These are phyloP conservation scores for Dryas octopetala DNA, from an alignment of 306 rosid species.

Conservation along the genomic window DNA sequence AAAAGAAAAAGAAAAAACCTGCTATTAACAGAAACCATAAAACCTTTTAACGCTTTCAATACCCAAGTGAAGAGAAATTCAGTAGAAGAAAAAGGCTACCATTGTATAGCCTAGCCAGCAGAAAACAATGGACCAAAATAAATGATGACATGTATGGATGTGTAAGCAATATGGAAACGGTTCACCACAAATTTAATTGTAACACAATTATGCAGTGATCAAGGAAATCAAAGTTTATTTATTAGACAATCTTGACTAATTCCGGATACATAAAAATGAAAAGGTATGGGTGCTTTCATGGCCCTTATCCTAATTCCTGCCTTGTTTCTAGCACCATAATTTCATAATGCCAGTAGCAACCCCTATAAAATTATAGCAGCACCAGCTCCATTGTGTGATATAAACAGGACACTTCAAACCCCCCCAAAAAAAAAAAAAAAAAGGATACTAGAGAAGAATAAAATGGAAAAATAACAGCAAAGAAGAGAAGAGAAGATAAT, in stretches of 20 bases:
- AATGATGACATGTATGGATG: neutral
- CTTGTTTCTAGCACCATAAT: conserved; percentile 15
- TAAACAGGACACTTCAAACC: conserved; percentile 28
- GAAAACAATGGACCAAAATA: neutral
- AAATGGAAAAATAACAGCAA: conserved; percentile 17
- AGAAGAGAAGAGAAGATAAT: conserved; percentile 24
- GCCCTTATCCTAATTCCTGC: conserved; percentile 14
- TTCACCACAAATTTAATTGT: neutral
- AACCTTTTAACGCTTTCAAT: too few relatives aligned
- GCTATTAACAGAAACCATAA: neutral
- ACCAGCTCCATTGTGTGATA: conserved; percentile 20
- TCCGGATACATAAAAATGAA: conserved; percentile 11
- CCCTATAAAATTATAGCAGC: conserved; percentile 21
- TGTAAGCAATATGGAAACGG: neutral
- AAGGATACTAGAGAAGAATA: conserved; percentile 27
- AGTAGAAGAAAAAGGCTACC: too few relatives aligned
- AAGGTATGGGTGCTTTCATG: conserved; percentile 23
- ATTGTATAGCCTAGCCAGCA: too few relatives aligned
- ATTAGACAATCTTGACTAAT: conserved; percentile 13
- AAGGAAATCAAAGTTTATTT: neutral
- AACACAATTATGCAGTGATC: neutral
- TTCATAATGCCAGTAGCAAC: neutral
- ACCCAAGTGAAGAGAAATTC: too few relatives aligned
- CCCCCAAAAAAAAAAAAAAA: neutral
- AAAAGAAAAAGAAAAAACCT: neutral